Evolutionary conservation across 495 filamentous ascomycete genomes (phyloP).

Genomic region (Neurospora sp.): DNA sequence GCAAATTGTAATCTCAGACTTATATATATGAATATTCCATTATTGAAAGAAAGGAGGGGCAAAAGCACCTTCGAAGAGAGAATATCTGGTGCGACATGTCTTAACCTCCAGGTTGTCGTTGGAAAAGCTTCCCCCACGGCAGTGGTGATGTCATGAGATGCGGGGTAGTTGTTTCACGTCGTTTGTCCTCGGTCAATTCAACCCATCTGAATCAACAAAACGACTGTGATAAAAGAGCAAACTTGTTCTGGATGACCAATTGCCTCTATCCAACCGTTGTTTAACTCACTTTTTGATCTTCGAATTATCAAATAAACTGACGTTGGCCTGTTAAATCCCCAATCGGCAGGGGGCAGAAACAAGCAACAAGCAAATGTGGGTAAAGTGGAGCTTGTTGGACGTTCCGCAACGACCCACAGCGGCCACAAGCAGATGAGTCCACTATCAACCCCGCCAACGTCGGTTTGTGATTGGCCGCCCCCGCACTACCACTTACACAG

Average conservation of each 20-base stretch:
- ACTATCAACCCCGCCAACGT: not conserved
- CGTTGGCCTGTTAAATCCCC: not conserved
- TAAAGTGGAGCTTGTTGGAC: not conserved
- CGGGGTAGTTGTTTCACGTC: not conserved
- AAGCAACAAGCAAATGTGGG: not conserved
- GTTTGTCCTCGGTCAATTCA: not conserved
- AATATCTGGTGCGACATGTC: not conserved
- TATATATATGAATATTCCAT: too few species aligned
- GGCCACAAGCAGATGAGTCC: not conserved
- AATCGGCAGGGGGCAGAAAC: not conserved
- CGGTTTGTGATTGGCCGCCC: not conserved
- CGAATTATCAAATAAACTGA: not conserved
- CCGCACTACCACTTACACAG: not conserved
- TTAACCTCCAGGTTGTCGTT: not conserved
- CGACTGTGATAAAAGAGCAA: not conserved
- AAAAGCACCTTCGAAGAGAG: too few species aligned
- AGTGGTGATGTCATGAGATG: not conserved
- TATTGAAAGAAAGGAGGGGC: too few species aligned
- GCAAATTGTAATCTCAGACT: not conserved
- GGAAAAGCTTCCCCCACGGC: not conserved
- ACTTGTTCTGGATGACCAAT: not conserved
- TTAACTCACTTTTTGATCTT: not conserved
- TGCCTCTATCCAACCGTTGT: not conserved
- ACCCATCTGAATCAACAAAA: not conserved
- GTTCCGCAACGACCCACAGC: not conserved